Evolutionary conservation across 495 filamentous ascomycete genomes (phyloP).

Genomic region (Penicillium subrubescens): DNA sequence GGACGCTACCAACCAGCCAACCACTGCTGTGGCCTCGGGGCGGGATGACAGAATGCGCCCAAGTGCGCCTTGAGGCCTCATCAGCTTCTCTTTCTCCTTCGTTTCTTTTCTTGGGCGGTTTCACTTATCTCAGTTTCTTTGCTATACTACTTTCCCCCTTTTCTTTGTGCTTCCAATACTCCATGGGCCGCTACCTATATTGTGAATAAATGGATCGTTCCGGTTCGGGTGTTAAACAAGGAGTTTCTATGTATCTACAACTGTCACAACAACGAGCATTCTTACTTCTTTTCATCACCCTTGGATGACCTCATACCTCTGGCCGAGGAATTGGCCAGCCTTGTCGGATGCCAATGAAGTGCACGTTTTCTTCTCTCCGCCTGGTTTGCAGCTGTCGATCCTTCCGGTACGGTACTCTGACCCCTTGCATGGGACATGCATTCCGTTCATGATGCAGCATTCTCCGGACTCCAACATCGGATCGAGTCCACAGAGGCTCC

Average conservation of each 20-base stretch:
- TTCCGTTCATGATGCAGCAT: constrained; percentile 32
- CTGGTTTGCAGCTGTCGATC: constrained; percentile 7
- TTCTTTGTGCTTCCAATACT: constrained; percentile 16
- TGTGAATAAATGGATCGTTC: constrained; percentile 30
- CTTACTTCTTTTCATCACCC: constrained; percentile 14
- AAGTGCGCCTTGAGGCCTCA: constrained; percentile 19
- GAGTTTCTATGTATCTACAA: constrained; percentile 32
- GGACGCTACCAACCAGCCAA: constrained; percentile 80
- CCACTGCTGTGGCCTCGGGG: constrained; percentile 59
- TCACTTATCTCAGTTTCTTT: not conserved
- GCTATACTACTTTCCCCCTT: constrained; percentile 8
- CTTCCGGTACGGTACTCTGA: not conserved
- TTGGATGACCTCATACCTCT: constrained; percentile 23
- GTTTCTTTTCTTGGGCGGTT: constrained; percentile 9
- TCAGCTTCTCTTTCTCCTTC: not conserved
- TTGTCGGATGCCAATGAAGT: constrained; percentile 17
- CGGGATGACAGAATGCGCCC: constrained; percentile 37
- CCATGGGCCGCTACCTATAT: not conserved
- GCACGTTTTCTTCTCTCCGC: not conserved
- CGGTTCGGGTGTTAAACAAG: constrained; percentile 27
- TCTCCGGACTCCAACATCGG: constrained; percentile 20
- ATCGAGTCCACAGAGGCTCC: constrained; percentile 5
- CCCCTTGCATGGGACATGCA: constrained; percentile 26
- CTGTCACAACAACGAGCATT: constrained; percentile 29
- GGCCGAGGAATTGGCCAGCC: constrained; percentile 9